Evolutionary conservation across 305 asterid species (phyloP), one percentile per base, ranked within the genome.

Genomic region (Plantago coronopus): DNA sequence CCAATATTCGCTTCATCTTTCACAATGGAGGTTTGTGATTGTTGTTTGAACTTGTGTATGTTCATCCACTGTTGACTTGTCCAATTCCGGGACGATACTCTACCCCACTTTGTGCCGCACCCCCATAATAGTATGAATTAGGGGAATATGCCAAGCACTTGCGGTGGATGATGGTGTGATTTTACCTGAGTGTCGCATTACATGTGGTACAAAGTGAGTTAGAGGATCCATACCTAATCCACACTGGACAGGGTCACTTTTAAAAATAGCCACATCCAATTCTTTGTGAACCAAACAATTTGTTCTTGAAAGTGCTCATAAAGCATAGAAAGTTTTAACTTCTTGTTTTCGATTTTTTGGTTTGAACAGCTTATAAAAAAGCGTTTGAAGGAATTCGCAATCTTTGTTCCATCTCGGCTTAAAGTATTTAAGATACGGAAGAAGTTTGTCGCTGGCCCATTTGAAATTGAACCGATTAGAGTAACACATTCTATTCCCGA

Each of bases 401-500:
- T 94, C 63, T 89, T 94, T 70, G 82, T 94, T 72, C 95, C 97
- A 45, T 94, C 97, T 69, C 83, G 96, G 79, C 96, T 94, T 64
- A 89, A 87, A 78, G 74, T 78, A 79, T 94, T 94, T 67, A 89
- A 81, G 73, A 87, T 91, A 47, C 75, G 78, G 65, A 87, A 75
- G 76, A 87, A 75, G 74, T 94, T 94, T 75, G 79, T 66, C 68
- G 99, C 99, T 46, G 99, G 99, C 48, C 99, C 99, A 31, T 94
- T 94, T 64, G 99, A 94, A 81, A 80, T 82, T 47, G 97, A 94
- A 76, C 95, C 97, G 54, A 85, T 94, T 31, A 76, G 86, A 57
- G 97, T 94, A 66, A 89, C 99, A 51, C 99, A 89, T 81, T 94
- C 99, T 25, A 89, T 94, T 74, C 99, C 99, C 44, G 99, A 94